Evolutionary conservation across 1,284 basidiomycete genomes (phyloP).

Genomic region (Puccinia coronata): DNA sequence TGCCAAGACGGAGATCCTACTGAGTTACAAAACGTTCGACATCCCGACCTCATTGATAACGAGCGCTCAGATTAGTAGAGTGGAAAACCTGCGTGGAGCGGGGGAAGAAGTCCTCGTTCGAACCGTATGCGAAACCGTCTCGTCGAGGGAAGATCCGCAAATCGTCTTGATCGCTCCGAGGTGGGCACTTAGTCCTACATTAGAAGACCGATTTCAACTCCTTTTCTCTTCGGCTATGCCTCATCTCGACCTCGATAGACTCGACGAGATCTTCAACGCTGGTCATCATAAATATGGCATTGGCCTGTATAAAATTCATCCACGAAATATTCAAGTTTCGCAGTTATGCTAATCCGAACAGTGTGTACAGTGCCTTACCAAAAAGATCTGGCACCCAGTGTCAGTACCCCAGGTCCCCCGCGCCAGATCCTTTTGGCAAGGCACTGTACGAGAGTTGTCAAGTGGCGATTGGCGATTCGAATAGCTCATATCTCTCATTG

Average conservation of each 20-base stretch:
- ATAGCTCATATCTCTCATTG: too few species aligned
- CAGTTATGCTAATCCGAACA: background rate
- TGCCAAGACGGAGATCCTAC: background rate
- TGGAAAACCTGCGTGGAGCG: slow-evolving; percentile 7
- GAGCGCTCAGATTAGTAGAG: background rate
- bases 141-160: background rate
- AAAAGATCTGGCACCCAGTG: too few species aligned
- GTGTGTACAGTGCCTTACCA: too few species aligned
- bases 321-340: background rate
- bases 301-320: background rate
- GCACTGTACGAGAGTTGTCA: too few species aligned
- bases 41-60: slow-evolving; percentile 14
- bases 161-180: slow-evolving; percentile 8
- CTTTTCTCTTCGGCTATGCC: background rate
- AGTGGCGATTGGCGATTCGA: background rate
- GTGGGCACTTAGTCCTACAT: background rate
- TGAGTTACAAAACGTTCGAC: slow-evolving; percentile 41
- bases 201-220: background rate
- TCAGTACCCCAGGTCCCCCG: too few species aligned
- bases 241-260: slow-evolving; percentile 36
- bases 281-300: background rate
- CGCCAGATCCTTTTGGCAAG: too few species aligned
- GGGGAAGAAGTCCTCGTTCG: background rate
- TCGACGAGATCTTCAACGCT: slow-evolving; percentile 17
- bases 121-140: background rate